Evolutionary conservation across 768 basidiomycete genomes (phyloP).

Genomic region (Trametes cinnabarina): DNA sequence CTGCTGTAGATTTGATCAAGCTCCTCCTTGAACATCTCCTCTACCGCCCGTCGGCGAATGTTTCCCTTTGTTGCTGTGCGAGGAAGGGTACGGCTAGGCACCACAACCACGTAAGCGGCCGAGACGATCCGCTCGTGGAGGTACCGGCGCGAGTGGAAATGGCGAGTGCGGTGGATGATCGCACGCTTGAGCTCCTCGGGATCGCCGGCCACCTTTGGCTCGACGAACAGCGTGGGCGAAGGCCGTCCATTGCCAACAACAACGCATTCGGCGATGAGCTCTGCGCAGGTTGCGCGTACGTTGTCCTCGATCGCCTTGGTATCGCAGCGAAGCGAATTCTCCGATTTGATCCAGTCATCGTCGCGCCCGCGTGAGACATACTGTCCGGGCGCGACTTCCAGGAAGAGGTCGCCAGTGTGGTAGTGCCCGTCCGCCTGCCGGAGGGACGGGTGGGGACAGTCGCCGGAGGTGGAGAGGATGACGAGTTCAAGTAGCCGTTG

Average conservation of each 20-base stretch:
- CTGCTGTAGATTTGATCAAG: conserved; percentile 56
- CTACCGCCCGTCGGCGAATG: conserved; percentile 73
- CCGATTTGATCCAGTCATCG: conserved; percentile 86
- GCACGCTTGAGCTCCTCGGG: conserved; percentile 62
- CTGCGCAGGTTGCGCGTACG: conserved; percentile 59
- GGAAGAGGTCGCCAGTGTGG: conserved; percentile 82
- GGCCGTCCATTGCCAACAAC: conserved; percentile 77
- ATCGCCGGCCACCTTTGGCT: conserved; percentile 46
- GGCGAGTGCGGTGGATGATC: conserved; percentile 68
- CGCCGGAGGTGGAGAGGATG: conserved; percentile 62
- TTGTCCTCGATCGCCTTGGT: conserved; percentile 83
- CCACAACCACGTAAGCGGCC: conserved; percentile 64
- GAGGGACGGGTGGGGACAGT: conserved; percentile 63
- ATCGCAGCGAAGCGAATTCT: conserved; percentile 75
- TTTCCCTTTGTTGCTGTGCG: conserved; percentile 82
- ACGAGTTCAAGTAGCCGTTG: conserved; percentile 64
- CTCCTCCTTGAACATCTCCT: conserved; percentile 55
- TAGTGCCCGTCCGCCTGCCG: conserved; percentile 65
- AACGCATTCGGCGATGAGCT: conserved; percentile 68
- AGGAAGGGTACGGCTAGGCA: conserved; percentile 63
- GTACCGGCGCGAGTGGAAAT: conserved; percentile 73
- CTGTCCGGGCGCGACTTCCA: conserved; percentile 53
- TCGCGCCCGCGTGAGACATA: conserved; percentile 71
- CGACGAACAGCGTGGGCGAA: conserved; percentile 74
- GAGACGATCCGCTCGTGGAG: conserved; percentile 74